Percentiles rank a stretch among this genome's conserved stretches.
Evolutionary conservation across 2,329 filamentous ascomycete genomes (phyloP).

Genomic region (Aspergillus clavatus): DNA sequence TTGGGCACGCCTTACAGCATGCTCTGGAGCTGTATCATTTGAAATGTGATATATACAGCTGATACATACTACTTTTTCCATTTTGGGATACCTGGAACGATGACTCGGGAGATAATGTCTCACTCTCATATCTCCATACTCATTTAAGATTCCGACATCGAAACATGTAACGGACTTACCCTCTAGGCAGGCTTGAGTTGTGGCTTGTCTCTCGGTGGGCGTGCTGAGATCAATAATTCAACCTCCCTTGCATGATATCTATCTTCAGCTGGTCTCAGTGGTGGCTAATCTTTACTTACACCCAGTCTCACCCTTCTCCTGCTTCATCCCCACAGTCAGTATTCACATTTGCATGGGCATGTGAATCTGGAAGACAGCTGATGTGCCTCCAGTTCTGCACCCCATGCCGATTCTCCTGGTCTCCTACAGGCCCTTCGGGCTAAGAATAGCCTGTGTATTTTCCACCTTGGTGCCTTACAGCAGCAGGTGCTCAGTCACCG

Average conservation of each 20-base stretch:
- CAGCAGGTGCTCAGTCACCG: constrained; percentile 6
- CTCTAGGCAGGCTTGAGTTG: too few relatives aligned
- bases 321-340: background rate
- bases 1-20: too few relatives aligned
- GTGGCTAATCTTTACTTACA: too few relatives aligned
- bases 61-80: background rate
- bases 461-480: constrained; percentile 2
- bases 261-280: constrained; percentile 2
- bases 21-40: background rate
- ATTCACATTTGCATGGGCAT: background rate
- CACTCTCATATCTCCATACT: background rate
- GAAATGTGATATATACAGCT: background rate
- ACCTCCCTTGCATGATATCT: constrained; percentile 5
- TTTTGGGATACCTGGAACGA: background rate
- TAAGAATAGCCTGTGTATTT: background rate
- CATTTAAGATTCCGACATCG: background rate
- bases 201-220: background rate
- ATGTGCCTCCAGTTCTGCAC: background rate
- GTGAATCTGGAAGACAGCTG: too few relatives aligned
- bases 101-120: background rate
- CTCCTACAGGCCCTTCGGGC: background rate
- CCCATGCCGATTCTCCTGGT: background rate
- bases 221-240: background rate
- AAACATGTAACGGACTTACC: background rate
- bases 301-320: background rate